Conservation (phyloP, 192 early-diverging fungal genomes). For the Podila horticola region DNA sequence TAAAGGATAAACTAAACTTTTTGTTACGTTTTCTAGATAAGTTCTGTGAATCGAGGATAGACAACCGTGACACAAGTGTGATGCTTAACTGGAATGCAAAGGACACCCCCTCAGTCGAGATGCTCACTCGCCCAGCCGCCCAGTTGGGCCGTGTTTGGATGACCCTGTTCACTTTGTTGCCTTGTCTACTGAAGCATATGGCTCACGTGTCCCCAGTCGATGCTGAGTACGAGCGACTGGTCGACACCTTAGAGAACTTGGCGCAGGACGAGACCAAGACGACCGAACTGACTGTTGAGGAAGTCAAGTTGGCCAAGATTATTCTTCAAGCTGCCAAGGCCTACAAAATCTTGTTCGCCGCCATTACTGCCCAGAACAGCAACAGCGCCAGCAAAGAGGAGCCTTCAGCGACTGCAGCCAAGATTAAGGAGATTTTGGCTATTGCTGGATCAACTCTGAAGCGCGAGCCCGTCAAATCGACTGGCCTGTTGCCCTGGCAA, state of each 20-base stretch:
- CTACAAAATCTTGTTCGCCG: constrained; percentile 17
- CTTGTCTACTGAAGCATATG: constrained; percentile 40
- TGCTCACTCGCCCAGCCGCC: constrained; percentile 49
- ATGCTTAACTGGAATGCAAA: constrained; percentile 66
- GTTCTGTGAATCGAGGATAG: constrained; percentile 57
- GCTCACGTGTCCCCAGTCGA: constrained; percentile 17
- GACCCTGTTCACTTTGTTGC: constrained; percentile 37
- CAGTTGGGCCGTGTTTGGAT: constrained; percentile 50
- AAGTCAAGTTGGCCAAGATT: constrained; percentile 33
- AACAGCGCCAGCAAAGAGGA: constrained; percentile 35
- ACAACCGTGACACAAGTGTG: constrained; percentile 80
- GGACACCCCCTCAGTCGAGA: constrained; percentile 40
- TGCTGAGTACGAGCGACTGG: constrained; percentile 25
- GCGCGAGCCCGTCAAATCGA: constrained; percentile 41
- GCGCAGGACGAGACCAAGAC: neutral
- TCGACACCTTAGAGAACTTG: constrained; percentile 13
- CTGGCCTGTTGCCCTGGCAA: constrained; percentile 39
- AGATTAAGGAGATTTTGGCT: constrained; percentile 24
- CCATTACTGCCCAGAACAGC: constrained; percentile 41
- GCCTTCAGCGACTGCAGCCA: constrained; percentile 28
- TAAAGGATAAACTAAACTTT: constrained; percentile 3
- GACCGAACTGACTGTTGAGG: constrained; percentile 24
- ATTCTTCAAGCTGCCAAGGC: constrained; percentile 22
- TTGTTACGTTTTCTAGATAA: constrained; percentile 33
- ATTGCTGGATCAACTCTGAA: constrained; percentile 13